Base-by-base conservation (phyloP, 345 rosid species). In the Linum tenue region DNA sequence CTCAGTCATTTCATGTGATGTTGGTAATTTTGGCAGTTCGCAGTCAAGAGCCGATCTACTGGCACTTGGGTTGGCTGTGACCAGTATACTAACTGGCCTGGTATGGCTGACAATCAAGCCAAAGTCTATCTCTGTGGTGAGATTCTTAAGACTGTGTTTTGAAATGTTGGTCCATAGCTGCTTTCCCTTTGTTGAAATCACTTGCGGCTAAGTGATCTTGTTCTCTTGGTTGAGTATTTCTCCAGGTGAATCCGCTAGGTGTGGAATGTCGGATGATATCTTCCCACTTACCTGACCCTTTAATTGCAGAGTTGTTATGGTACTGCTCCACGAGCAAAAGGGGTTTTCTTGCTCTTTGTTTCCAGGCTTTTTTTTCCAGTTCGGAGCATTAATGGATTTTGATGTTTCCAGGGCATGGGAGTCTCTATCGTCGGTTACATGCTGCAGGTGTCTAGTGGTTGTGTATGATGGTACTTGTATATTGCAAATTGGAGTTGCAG, bases 11-110 rank as follows among this genome's bases (percentile, higher is more conserved):
- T 22, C 31, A 51, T 39, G 56, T 16, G 9, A 41, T 44, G 39
- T 53, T 48, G 50, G 35, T 22, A 22, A 63, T 17, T 8, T 64
- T 73, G 43, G 69, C 76, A 89, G 98, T 81, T 81, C 97, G n/a
- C 98, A 86, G 71, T 88, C 98, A 12, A 82, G 97, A 72, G 96
- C 95, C n/a, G 98, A 90, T 82, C 73, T 92, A 36, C 64, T 92
- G 80, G 78, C 96, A 3, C 94, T 92, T 64, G 94, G 96, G 31
- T 86, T 90, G 67, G 94, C 95, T 3, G 98, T 92, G 11, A 90
- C 97, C 55, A 80, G 76, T 72, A 75, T 88, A 70, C 79, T 92
- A 69, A 62, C 91, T 37, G 96, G 98, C 69, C 81, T 92, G 40
- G 85, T 90, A 1, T 92, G 98, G 98, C 76, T 92, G 71, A 81